Evolutionary conservation across 495 filamentous ascomycete species (phyloP), one percentile per base, ranked within the genome.

Genomic region (Penicillium antarcticum): DNA sequence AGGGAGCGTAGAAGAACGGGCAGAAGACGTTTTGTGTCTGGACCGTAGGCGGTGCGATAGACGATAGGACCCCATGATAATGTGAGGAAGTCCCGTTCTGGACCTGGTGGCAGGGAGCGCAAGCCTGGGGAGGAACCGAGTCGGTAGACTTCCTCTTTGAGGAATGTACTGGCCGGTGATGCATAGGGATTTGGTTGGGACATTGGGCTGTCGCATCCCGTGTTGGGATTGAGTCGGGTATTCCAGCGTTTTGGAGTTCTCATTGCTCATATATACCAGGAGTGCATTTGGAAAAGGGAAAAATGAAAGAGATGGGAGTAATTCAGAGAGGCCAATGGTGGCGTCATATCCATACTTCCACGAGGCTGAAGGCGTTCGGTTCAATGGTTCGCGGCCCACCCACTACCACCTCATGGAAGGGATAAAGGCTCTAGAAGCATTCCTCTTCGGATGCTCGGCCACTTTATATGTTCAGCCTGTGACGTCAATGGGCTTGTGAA

Each of bases 1-100:
- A 69, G 54, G 12, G 45, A 55, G 5, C 57, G 61, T 6, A 69
- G 45, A 45, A 67, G 63, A 18, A 60, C 21, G 0, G 35, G 53
- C 2, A 67, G 18, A 13, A 63, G 53, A 7, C 43, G 55, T 37
- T 62, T 52, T 8, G 55, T 53, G 14, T 61, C 57, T 5, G 64
- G 47, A 1, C 49, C 52, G 48, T 69, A 67, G 16, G 42, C 58
- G 1, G 66, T 69, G 18, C 61, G 59, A 36, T 63, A 69, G 34
- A 67, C 37, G 11, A 69, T 32, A 9, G 62, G 64, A 0, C 66
- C 66, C 66, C 66, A 69, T 39, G 61, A 62, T 5, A 66, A 40
- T 13, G 60, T 52, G 11, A 70, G 40, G 34, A 67, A 70, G 11
- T 67, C 67, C 7, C 64, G 62, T 26, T 58, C 50, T 7, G 56